Base-by-base conservation (phyloP, 2,329 filamentous ascomycete genomes). In the Microsporum ferrugineum region DNA sequence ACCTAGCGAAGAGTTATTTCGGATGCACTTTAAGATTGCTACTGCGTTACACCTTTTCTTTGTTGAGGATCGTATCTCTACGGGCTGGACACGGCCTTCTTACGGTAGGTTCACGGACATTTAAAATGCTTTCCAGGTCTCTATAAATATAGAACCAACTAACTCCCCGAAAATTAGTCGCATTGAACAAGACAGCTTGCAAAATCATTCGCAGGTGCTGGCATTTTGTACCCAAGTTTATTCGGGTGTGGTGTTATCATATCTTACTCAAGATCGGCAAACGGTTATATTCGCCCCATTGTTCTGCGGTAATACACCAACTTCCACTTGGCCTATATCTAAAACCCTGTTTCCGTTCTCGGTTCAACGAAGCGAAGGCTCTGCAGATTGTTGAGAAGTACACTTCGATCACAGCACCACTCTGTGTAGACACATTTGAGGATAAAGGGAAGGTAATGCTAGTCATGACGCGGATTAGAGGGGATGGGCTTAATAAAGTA, bases 1-100 rank as follows among this genome's bases (percentile, higher is more conserved):
- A 7, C 63, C 63, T 17, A 57, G 27, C 38, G n/a, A 39, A 47
- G 59, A 61, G 55, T 53, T 65, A 8, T 59, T 64, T 57, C 39
- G 51, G 14, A 53, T 61, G 33, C 62, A 65, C 49, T 61, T 27
- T n/a, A 53, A 62, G 41, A 60, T 65, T 39, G 58, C 63, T 31
- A 45, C 38, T 4, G 59, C 62, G 4, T 55, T 64, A 2, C 62
- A 64, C 33, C 57, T 62, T 36, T 64, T 63, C 47, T 64, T 38
- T 29, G 60, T 64, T 27, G 63, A 64, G n/a, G 57, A 60, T 47
- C 53, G 51, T 38, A 49, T 62, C 57, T 23, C 61, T n/a, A 8
- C 36, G 31, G 63, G 63, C 34, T 64, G 63, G 63, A 58, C 61
- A 12, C 61, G 61, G 33, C 12, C 51, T 12, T 38, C 59, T 33